phyloP scores from a whole-genome alignment of 305 asterid species.

The Fraxinus ornus region DNA sequence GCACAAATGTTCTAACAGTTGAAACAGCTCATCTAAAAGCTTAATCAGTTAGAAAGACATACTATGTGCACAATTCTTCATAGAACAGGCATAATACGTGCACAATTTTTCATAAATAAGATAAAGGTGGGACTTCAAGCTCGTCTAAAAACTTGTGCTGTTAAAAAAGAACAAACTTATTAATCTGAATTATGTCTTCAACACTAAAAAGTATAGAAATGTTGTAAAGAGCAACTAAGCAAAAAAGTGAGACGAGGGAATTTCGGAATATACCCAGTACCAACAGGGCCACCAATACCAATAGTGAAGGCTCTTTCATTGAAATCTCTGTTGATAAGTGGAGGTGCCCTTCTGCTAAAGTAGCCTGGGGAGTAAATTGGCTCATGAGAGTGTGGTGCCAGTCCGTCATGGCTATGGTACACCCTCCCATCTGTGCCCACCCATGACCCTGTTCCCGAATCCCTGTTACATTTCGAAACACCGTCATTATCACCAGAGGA shows the following conservation, averaged over 20 bases:
- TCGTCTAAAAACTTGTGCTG: background rate
- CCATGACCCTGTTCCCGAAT: constrained; percentile 47
- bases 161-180: background rate
- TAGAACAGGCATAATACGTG: background rate
- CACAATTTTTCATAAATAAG: background rate
- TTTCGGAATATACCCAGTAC: constrained; percentile 65
- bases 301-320: constrained; percentile 82
- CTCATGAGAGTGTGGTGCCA: constrained; percentile 90
- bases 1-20: background rate
- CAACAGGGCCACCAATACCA: constrained; percentile 98
- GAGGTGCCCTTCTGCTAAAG: constrained; percentile 84
- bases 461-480: constrained; percentile 42
- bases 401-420: constrained; percentile 95
- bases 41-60: background rate
- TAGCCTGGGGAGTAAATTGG: constrained; percentile 85
- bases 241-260: background rate
- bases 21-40: background rate
- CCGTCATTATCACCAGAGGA: background rate
- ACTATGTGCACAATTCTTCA: background rate
- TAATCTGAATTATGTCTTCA: background rate
- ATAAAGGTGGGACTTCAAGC: background rate
- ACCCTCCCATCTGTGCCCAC: constrained; percentile 73
- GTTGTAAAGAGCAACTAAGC: background rate
- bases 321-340: constrained; percentile 62
- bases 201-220: background rate